Evolutionary conservation across 2,329 filamentous ascomycete species (phyloP).

Genomic region (Raffaelea albimanens): DNA sequence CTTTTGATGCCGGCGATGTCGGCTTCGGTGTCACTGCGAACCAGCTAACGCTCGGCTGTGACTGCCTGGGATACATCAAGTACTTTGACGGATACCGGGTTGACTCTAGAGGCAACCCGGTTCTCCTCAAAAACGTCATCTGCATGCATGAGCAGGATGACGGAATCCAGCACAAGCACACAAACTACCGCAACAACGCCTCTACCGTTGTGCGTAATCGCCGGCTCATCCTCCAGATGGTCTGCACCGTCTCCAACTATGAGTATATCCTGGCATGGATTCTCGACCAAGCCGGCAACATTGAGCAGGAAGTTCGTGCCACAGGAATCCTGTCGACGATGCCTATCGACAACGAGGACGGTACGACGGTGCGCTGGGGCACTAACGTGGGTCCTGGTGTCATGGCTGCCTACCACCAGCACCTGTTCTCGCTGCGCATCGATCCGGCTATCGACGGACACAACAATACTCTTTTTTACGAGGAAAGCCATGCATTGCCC

Average conservation of each 20-base stretch:
- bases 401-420: slow-evolving; percentile 60
- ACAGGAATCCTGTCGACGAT: slow-evolving; percentile 56
- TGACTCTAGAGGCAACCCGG: too few relatives aligned
- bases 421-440: slow-evolving; percentile 55
- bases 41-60: slow-evolving; percentile 55
- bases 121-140: too few relatives aligned
- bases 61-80: slow-evolving; percentile 57
- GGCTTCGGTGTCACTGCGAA: slow-evolving; percentile 59
- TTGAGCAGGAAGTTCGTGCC: slow-evolving; percentile 52
- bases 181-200: slow-evolving; percentile 50
- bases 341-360: slow-evolving; percentile 47
- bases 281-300: slow-evolving; percentile 52
- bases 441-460: slow-evolving; percentile 42
- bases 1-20: slow-evolving; percentile 63
- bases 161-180: slow-evolving; percentile 23
- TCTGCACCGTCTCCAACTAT: slow-evolving; percentile 62
- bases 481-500: slow-evolving; percentile 25
- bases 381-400: slow-evolving; percentile 54
- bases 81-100: slow-evolving; percentile 60
- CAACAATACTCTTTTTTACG: slow-evolving; percentile 20
- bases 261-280: slow-evolving; percentile 43
- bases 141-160: slow-evolving; percentile 1
- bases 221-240: slow-evolving; percentile 57
- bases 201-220: slow-evolving; percentile 34
- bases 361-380: slow-evolving; percentile 43